Evolutionary conservation across 2,329 filamentous ascomycete genomes (phyloP), one percentile per base, ranked within the genome.

Genomic region (Teratosphaeria zuluensis): DNA sequence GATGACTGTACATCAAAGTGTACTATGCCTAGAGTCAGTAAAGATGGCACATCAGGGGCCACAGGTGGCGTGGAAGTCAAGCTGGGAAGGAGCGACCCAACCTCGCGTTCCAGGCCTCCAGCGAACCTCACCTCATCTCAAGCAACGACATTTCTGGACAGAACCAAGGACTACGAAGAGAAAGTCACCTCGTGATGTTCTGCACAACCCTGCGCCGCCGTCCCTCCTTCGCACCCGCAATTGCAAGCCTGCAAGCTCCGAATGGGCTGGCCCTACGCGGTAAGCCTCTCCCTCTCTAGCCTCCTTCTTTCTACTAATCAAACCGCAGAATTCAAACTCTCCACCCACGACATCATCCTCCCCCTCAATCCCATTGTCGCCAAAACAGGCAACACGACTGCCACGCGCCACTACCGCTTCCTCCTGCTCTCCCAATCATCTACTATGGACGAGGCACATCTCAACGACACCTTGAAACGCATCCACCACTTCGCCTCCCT

Each of bases 201-300:
- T 76, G 73, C 63, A 67, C 70, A n/a, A 70, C 68, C 16, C 72
- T 79, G 12, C 72, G 73, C 12, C 64, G 66, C 32, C 73, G 74
- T 24, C 64, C 71, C 4, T 69, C 76, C 32, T 76, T 74, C 71
- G 66, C 65, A 11, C 63, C 72, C 1, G 64, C 72, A 2, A 66
- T 78, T 12, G 66, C 74, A 7, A 61, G 67, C 4, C 65, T 77
- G 31, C 61, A 58, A 6, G 51, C 60, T 4, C 42, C 58, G 2
- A 54, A 63, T 7, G 59, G 59, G 3, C 60, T 70, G 46, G 60
- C 58, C 12, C 64, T 76, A 19, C 65, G 66, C 62, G 74, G 74
- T 73, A 61, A 54, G 58, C 3, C 19, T 21, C 42, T 8, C n/a
- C 4, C 42, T 21, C 16, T n/a, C 14, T 5, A 42, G 12, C 35